These are phyloP conservation scores for Cardiospermum halicacabum DNA, from an alignment of 345 rosid species.

Conservation along the genomic window DNA sequence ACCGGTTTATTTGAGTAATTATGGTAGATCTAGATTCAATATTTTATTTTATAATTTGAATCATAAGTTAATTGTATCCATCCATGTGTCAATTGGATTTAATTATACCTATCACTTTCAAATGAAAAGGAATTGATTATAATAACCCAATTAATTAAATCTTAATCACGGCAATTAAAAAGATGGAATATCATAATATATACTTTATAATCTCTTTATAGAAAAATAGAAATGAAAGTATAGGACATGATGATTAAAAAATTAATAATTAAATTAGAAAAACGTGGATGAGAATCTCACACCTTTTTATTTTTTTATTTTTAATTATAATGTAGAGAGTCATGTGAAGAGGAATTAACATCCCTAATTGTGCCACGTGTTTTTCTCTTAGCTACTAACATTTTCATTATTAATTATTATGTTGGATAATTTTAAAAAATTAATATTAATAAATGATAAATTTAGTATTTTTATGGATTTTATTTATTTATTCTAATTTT, in stretches of 20 bases:
- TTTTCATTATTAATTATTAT: not conserved
- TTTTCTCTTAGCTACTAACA: not conserved
- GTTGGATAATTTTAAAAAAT: not conserved
- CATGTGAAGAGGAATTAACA: not conserved
- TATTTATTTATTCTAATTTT: no score
- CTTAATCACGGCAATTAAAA: not conserved
- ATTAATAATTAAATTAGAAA: not conserved
- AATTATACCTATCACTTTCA: not conserved
- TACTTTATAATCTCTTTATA: not conserved
- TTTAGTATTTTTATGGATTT: no score
- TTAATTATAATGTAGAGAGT: no score
- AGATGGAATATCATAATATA: no score
- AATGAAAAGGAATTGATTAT: not conserved
- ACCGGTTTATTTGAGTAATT: no score
- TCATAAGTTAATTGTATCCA: not conserved
- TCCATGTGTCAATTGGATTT: not conserved
- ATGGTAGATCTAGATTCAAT: not conserved
- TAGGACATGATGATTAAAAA: not conserved
- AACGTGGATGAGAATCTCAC: constrained; percentile 6
- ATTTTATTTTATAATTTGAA: not conserved
- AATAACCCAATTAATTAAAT: not conserved
- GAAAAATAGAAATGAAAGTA: not conserved
- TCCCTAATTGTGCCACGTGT: constrained; percentile 6
- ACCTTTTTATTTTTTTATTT: not conserved
- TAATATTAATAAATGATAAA: no score